Base-by-base conservation (phyloP, 2,329 filamentous ascomycete species). In the Epichloe sibirici region DNA sequence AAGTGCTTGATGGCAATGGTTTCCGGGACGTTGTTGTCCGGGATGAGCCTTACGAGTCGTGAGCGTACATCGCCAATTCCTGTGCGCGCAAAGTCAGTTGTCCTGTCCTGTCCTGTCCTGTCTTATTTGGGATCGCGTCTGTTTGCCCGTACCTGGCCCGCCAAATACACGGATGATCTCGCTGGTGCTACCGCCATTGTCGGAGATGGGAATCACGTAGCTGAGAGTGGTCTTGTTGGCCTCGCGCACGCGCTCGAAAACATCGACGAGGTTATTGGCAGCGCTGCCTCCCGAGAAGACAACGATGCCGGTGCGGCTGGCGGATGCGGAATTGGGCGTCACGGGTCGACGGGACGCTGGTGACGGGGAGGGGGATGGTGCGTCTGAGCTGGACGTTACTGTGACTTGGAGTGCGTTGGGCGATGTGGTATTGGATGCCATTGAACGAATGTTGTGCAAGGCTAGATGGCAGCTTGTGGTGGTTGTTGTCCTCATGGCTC, bases 101-200 rank as follows among this genome's bases (percentile, higher is more conserved):
- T 37, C 21, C 38, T 15, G 37, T 21, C 17, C 17, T 23, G 42
- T 39, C 17, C 13, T 39, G 38, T 37, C 21, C 38, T 15, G 37
- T 13, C 6, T 4, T 21, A 2, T 21, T 21, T 21, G 21, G 23
- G 21, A 7, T 44, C 2, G 0, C 9, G 23, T 44, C 42, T 21
- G 23, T 6, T 44, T 43, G n/a, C 6, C 48, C 48, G 52, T 71
- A 85, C 91, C 91, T 58, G 91, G 91, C 1, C 93, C 93, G 13
- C 91, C 93, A 69, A 97, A 93, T 38, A 97, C 90, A 38, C 93
- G 80, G 58, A 96, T 95, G 62, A 96, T 74, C 71, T 97, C 91
- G 45, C 88, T 95, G 2, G 90, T 94, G 60, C 88, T 94, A 40
- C 91, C 91, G 48, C 91, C 91, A 69, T 97, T 97, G 70, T 97